Base-by-base conservation (phyloP, 768 basidiomycete species). In the Candolleomyces efflorescens region DNA sequence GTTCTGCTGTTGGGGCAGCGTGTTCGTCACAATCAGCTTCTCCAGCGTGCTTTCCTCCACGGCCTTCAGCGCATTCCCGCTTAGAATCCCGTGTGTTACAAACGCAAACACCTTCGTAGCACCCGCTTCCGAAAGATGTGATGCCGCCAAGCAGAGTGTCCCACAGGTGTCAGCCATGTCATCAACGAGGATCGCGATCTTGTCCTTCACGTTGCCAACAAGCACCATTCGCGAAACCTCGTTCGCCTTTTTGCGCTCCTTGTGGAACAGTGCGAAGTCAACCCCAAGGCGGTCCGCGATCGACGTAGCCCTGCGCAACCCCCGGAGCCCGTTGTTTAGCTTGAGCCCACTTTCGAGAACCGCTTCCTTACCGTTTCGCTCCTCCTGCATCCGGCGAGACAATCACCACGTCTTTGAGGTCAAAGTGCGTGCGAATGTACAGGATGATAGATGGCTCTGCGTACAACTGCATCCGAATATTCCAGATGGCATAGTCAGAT, bases 101-200 rank as follows among this genome's bases (percentile, higher is more conserved):
- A 99, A 85, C 58, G 90, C 97, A 69, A 87, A 89, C 63, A 95
- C 87, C 71, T 86, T 85, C 44, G 78, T 69, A 10, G 94, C 95
- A 2, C 96, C 96, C 6, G 92, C 93, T 64, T 97, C 93, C 32
- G 86, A 76, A 56, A 99, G 80, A 61, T 97, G 92, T 62, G 83
- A 79, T 6, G 96, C 93, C 0, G 97, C 97, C 55, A 98, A 81
- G 63, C 90, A 88, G 60, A 99, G 82, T 59, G 97, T 99, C 54
- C 93, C 93, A 65, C 93, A 96, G 44, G 94, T 96, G 72, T 96
- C 93, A 27, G 94, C 93, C 94, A 99, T 98, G 78, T 99, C 97
- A 78, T 98, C 97, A 46, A 98, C 90, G 26, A 99, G 79, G 58
- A 99, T 94, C 54, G 95, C 97, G 44, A 86, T 81, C 76, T 98